phyloP scores from a whole-genome alignment of 129 eudicot species.

The Helichrysum umbraculigerum region DNA sequence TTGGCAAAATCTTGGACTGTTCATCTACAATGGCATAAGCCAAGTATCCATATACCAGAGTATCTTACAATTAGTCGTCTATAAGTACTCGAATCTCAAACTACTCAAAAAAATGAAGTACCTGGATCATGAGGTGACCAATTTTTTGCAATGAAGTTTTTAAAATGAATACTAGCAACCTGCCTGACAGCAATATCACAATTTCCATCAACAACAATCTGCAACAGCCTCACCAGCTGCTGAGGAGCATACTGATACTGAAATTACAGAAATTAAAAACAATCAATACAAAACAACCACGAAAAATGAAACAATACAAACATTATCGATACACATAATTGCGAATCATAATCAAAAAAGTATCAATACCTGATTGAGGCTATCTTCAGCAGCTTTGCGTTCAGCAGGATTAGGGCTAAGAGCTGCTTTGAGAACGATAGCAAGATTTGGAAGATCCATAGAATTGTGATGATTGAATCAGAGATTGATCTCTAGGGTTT shows the following conservation, averaged over 20 bases:
- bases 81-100: not conserved
- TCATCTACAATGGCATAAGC: conserved; percentile 41
- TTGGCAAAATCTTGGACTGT: conserved; percentile 69
- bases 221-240: conserved; percentile 92
- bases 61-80: not conserved
- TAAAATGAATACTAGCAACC: conserved; percentile 91
- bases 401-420: conserved; percentile 88
- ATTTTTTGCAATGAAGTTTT: conserved; percentile 84
- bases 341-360: not conserved
- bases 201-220: conserved; percentile 82
- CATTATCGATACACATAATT: not conserved
- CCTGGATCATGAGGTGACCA: conserved; percentile 87
- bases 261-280: conserved; percentile 5
- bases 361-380: conserved; percentile 70
- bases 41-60: not conserved
- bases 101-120: conserved; percentile 15
- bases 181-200: conserved; percentile 81
- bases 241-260: conserved; percentile 89
- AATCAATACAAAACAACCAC: not conserved
- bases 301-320: not conserved
- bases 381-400: conserved; percentile 89
- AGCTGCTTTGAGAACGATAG: conserved; percentile 74
- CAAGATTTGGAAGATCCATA: conserved; percentile 82
- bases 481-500: conserved; percentile 51
- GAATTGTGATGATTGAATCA: conserved; percentile 1